A percentile compares a stretch with the other conserved stretches of the same genome.
phyloP scores from a whole-genome alignment of 1,284 basidiomycete genomes.

The Vanrija pseudolonga region DNA sequence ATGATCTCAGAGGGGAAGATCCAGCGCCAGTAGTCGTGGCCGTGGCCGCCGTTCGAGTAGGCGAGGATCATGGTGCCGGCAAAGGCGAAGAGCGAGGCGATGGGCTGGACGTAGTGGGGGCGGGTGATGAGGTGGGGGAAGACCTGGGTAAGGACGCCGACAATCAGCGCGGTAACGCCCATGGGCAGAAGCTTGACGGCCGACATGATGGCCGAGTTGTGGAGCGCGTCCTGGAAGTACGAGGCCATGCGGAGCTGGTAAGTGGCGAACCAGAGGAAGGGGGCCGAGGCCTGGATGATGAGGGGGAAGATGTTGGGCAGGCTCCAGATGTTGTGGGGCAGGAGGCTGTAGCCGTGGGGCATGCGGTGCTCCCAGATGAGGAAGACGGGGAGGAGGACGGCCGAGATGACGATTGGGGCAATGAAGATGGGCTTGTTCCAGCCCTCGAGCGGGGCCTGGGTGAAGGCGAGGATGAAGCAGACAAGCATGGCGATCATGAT shows the following conservation, averaged over 20 bases:
- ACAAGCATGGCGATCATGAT: slow-evolving; percentile 36
- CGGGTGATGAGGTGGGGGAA: slow-evolving; percentile 38
- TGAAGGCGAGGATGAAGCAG: slow-evolving; percentile 47
- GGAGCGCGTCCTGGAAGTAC: slow-evolving; percentile 41
- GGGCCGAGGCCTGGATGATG: slow-evolving; percentile 33
- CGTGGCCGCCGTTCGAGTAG: slow-evolving; percentile 36
- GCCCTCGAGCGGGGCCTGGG: slow-evolving; percentile 37
- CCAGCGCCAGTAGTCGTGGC: slow-evolving; percentile 43
- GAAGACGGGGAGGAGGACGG: slow-evolving; percentile 18
- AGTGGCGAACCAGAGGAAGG: slow-evolving; percentile 33
- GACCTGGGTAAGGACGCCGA: slow-evolving; percentile 31
- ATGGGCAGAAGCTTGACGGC: slow-evolving; percentile 45
- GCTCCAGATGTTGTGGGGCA: slow-evolving; percentile 44
- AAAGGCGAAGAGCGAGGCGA: slow-evolving; percentile 33
- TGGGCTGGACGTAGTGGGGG: slow-evolving; percentile 38
- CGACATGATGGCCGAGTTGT: slow-evolving; percentile 39
- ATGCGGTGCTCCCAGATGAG: slow-evolving; percentile 31
- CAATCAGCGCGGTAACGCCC: slow-evolving; percentile 42
- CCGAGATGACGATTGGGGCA: slow-evolving; percentile 36
- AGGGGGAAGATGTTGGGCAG: slow-evolving; percentile 47
- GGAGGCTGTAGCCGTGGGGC: slow-evolving; percentile 37
- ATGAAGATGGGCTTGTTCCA: slow-evolving; percentile 44
- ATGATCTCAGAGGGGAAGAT: slow-evolving; percentile 43
- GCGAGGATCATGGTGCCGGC: slow-evolving; percentile 42
- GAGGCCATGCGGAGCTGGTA: slow-evolving; percentile 44